Conservation (phyloP, 192 early-diverging fungal species). For the Rhizophlyctis rosea region DNA sequence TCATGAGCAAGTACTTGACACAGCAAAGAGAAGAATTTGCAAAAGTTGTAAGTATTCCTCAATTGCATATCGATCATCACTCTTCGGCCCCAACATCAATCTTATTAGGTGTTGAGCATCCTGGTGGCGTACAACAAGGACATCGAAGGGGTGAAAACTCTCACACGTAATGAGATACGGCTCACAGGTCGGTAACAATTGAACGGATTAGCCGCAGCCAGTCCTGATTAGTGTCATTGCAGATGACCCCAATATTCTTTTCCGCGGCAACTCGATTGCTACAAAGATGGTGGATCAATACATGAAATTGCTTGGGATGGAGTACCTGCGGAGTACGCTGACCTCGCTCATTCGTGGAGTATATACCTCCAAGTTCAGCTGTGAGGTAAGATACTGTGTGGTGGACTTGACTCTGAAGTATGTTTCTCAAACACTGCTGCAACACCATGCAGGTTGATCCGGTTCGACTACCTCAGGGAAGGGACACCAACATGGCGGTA, state of each 20-base stretch:
- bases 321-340: slow-evolving; percentile 46
- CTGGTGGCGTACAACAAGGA: slow-evolving; percentile 34
- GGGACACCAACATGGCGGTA: slow-evolving; percentile 17
- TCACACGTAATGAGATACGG: too few species aligned
- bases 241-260: slow-evolving; percentile 56
- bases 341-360: slow-evolving; percentile 17
- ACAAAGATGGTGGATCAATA: slow-evolving; percentile 57
- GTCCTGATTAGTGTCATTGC: slow-evolving; percentile 29
- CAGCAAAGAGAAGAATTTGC: slow-evolving; percentile 37
- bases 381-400: too few species aligned
- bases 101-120: slow-evolving; percentile 33
- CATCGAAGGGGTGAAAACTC: slow-evolving; percentile 27
- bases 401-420: too few species aligned
- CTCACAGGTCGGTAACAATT: too few species aligned
- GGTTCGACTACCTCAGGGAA: slow-evolving; percentile 21
- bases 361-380: slow-evolving; percentile 21
- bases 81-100: too few species aligned
- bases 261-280: slow-evolving; percentile 55
- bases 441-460: slow-evolving; percentile 39
- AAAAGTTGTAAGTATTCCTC: slow-evolving; percentile 25
- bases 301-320: slow-evolving; percentile 50
- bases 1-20: slow-evolving; percentile 23
- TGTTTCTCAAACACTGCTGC: too few species aligned
- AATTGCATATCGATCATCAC: too few species aligned
- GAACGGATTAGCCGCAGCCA: too few species aligned